Percentiles rank a stretch among this genome's conserved stretches.
These are phyloP conservation scores for Durusdinium trenchii DNA, from an alignment of 73 alveolate species.

Conservation along the genomic window DNA sequence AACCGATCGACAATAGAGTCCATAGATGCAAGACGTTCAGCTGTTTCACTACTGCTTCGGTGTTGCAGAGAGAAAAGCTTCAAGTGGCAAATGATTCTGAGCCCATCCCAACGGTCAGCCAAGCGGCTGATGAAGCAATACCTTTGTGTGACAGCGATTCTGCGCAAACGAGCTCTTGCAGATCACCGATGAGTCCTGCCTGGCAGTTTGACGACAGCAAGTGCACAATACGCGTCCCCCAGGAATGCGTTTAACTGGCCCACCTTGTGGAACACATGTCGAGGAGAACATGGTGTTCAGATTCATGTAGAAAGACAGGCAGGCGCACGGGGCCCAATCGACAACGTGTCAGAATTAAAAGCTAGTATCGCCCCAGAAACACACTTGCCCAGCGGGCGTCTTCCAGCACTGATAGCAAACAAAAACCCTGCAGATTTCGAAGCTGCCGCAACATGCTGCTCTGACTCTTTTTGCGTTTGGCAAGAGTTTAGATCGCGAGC, in stretches of 20 bases:
- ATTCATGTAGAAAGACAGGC: not conserved
- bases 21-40: not conserved
- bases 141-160: not conserved
- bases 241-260: too few species aligned
- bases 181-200: not conserved
- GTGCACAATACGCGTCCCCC: too few species aligned
- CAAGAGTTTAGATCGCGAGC: not conserved
- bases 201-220: too few species aligned
- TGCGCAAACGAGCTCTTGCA: not conserved
- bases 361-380: too few species aligned
- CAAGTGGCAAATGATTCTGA: not conserved
- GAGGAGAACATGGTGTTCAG: too few species aligned
- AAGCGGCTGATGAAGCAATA: too few species aligned
- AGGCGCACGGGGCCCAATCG: not conserved
- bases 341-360: too few species aligned
- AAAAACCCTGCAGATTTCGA: not conserved
- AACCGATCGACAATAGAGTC: not conserved
- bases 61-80: not conserved
- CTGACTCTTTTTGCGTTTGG: slow-evolving; percentile 30
- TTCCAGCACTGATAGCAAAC: not conserved
- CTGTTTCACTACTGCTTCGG: not conserved
- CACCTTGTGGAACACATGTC: too few species aligned
- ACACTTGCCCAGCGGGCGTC: not conserved
- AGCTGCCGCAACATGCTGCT: not conserved
- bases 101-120: too few species aligned